phyloP scores from a whole-genome alignment of 352 stramenopile genomes.

The Phytophthora pisi region DNA sequence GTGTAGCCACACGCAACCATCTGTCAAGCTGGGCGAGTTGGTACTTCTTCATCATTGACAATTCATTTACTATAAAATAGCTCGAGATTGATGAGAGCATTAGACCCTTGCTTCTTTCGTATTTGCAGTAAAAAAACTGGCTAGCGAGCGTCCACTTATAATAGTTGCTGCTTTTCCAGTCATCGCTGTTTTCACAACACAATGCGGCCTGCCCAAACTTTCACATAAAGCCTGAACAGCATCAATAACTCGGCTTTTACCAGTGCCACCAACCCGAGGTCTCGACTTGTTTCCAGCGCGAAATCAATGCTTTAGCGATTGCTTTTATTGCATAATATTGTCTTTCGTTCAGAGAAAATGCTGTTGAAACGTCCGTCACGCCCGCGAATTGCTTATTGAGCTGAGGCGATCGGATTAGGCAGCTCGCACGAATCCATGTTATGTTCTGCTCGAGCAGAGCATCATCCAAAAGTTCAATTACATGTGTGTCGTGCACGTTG shows the following conservation, averaged over 20 bases:
- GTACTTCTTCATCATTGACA: conserved; percentile 4
- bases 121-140: conserved; percentile 3
- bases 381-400: not conserved
- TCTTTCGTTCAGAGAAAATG: not conserved
- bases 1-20: not conserved
- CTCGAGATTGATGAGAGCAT: not conserved
- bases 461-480: not conserved
- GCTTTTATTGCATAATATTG: not conserved
- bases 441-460: not conserved
- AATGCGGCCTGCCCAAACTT: not conserved
- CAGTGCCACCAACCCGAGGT: not conserved
- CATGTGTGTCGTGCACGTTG: not conserved
- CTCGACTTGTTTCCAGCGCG: not conserved
- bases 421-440: not conserved
- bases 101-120: not conserved
- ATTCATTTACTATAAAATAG: not conserved
- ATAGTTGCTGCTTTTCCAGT: conserved; percentile 5
- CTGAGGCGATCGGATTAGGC: not conserved
- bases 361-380: too few relatives aligned
- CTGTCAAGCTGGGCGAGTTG: conserved; percentile 5
- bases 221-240: conserved; percentile 5
- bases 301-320: not conserved
- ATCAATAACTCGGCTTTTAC: conserved; percentile 10
- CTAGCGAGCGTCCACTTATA: conserved; percentile 1
- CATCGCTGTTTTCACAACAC: conserved; percentile 6